Evolutionary conservation across 2,329 filamentous ascomycete species (phyloP).

Genomic region (Pseudocercospora pini-densiflorae): DNA sequence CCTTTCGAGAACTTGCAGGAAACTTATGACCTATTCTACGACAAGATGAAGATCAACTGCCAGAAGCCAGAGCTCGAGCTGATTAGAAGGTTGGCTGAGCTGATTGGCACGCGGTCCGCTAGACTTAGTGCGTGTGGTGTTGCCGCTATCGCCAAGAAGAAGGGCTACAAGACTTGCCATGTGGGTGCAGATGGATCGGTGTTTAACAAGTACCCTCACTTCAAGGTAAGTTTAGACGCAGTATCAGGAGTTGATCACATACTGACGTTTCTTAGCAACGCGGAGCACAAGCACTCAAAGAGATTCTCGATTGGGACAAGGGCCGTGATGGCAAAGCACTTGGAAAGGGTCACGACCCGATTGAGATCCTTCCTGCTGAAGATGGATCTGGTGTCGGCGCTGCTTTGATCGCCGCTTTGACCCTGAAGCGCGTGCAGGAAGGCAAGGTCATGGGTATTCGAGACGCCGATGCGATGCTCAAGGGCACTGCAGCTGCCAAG

Average conservation of each 20-base stretch:
- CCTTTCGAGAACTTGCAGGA: slow-evolving; percentile 94
- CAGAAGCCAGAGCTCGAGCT: slow-evolving; percentile 84
- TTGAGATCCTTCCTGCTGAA: slow-evolving; percentile 87
- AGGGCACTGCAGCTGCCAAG: slow-evolving; percentile 37
- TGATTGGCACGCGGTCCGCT: slow-evolving; percentile 93
- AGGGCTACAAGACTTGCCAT: slow-evolving; percentile 83
- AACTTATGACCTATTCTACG: slow-evolving; percentile 79
- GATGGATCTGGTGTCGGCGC: slow-evolving; percentile 98
- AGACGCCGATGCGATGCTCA: slow-evolving; percentile 52
- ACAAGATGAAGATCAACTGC: slow-evolving; percentile 72
- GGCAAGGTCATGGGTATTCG: slow-evolving; percentile 64
- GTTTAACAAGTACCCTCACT: slow-evolving; percentile 99
- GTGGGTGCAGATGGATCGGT: slow-evolving; percentile 97
- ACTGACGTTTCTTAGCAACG: slow-evolving; percentile 55
- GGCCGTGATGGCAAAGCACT: slow-evolving; percentile 66
- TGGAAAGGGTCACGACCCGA: slow-evolving; percentile 70
- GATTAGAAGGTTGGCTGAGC: slow-evolving; percentile 83
- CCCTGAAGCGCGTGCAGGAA: slow-evolving; percentile 64
- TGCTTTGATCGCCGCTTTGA: slow-evolving; percentile 82
- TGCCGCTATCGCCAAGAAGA: slow-evolving; percentile 96
- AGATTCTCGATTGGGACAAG: slow-evolving; percentile 92
- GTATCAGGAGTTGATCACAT: background rate
- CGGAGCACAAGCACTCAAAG: slow-evolving; percentile 84
- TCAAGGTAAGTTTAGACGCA: slow-evolving; percentile 63
- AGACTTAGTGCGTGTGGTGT: slow-evolving; percentile 94